Base-by-base conservation (phyloP, 1,284 basidiomycete genomes). In the Austroboletus niveus region DNA sequence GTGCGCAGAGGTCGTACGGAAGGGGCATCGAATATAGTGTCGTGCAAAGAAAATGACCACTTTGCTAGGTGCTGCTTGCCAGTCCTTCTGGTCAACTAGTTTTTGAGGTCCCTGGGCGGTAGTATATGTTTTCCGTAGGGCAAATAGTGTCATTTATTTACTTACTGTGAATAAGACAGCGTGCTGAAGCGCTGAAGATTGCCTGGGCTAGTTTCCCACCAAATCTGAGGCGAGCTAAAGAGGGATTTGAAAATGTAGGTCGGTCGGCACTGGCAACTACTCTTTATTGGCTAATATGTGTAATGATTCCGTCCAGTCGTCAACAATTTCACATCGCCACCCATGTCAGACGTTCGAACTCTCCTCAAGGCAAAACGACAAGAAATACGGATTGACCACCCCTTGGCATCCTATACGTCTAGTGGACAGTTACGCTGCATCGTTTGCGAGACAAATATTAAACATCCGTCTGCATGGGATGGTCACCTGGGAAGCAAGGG, bases 1-100 rank as follows among this genome's bases (percentile, higher is more conserved):
- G 87, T 14, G 91, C 83, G 63, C 91, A 94, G 60, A 95, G 82
- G 70, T 92, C 84, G 70, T 89, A 82, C 2, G 92, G 87, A 38
- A 85, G 79, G 29, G 81, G 79, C 83, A 84, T 84, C 4, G 5
- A 42, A 15, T 46, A 24, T 36, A n/a, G 38, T 7, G 9, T 9
- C 22, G 7, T 2, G 9, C 20, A 40, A 24, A 24, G 12, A 40
- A 24, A 40, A 24, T 22, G 22, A 7, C 17, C 22, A 20, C 4
- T 20, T 17, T 7, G 27, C 27, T 17, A 17, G 17, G 17, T 17
- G 17, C 17, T 17, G 17, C 17, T 17, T 14, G 11, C 39, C 9
- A 40, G 5, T 10, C n/a, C 17, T 17, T 17, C 17, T 17, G 17
- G 17, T 17, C 17, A 17, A 17, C 17, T 17, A 17, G 17, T 17